Percentiles rank a stretch among this genome's conserved stretches.
Conservation (phyloP, 2,329 filamentous ascomycete species). For the Botryotinia calthae region DNA sequence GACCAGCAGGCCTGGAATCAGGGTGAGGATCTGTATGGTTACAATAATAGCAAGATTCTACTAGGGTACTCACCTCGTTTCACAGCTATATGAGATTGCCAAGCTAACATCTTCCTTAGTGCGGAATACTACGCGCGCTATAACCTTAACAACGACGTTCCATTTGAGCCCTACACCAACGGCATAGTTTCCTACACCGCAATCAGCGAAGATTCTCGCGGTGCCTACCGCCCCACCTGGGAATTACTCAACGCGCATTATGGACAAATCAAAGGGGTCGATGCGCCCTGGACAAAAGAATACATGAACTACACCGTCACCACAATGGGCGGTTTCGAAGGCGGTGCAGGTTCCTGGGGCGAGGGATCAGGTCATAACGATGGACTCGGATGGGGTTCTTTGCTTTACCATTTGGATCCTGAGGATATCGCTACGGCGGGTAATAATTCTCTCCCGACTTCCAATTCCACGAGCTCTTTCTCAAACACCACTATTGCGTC, state of each 20-base stretch:
- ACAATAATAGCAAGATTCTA: neutral
- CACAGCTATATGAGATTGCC: neutral
- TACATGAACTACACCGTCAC: neutral
- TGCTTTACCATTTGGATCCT: neutral
- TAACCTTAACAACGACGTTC: neutral
- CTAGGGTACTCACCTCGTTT: neutral
- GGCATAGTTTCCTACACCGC: neutral
- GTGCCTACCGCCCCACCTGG: neutral
- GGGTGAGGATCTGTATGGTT: neutral
- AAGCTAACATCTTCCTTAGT: neutral
- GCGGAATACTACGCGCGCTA: conserved; percentile 1
- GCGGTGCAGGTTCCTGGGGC: neutral
- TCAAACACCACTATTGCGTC: neutral
- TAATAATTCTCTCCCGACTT: neutral
- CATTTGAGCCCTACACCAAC: neutral
- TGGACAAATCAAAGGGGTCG: neutral
- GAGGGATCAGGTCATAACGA: neutral
- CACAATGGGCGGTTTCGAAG: neutral
- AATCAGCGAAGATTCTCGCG: neutral
- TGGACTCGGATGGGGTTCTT: neutral
- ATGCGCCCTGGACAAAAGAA: neutral
- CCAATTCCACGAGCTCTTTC: neutral
- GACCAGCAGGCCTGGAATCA: neutral
- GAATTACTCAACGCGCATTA: neutral
- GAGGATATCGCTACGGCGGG: neutral